Evolutionary conservation across 1,284 basidiomycete genomes (phyloP).

Genomic region (Mycocalia duriaeana): DNA sequence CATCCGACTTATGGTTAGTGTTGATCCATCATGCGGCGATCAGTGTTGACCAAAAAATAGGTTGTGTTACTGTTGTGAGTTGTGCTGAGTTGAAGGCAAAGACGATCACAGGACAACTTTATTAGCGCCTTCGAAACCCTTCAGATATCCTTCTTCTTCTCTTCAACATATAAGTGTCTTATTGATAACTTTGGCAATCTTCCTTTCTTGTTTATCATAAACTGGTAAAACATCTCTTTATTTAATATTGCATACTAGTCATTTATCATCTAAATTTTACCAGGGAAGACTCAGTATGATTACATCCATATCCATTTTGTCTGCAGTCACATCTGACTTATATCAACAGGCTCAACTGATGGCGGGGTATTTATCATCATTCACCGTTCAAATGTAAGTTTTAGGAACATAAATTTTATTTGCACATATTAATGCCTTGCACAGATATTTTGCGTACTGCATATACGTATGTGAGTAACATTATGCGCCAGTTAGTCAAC

Average conservation of each 20-base stretch:
- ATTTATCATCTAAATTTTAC: background rate
- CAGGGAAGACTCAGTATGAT: conserved; percentile 12
- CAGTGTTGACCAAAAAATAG: background rate
- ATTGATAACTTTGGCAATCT: conserved; percentile 17
- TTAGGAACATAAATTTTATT: background rate
- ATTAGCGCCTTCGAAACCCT: conserved; percentile 14
- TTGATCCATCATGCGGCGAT: background rate
- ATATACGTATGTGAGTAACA: conserved; percentile 12
- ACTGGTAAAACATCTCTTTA: conserved; percentile 8
- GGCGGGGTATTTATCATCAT: conserved; percentile 14
- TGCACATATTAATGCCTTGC: conserved; percentile 1
- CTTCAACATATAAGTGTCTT: conserved; percentile 13
- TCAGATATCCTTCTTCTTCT: conserved; percentile 15
- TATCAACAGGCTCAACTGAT: conserved; percentile 1
- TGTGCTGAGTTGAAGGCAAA: background rate
- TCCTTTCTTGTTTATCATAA: conserved; percentile 9
- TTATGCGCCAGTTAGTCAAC: background rate
- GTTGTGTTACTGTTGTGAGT: background rate
- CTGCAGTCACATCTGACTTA: background rate
- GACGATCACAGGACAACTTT: background rate
- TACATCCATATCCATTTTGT: background rate
- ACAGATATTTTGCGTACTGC: conserved; percentile 15
- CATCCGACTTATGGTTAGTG: conserved; percentile 13
- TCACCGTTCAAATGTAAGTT: conserved; percentile 18
- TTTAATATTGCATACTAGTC: background rate